Conservation (phyloP, 441 rosid genomes). For the Mallotus japonicus region DNA sequence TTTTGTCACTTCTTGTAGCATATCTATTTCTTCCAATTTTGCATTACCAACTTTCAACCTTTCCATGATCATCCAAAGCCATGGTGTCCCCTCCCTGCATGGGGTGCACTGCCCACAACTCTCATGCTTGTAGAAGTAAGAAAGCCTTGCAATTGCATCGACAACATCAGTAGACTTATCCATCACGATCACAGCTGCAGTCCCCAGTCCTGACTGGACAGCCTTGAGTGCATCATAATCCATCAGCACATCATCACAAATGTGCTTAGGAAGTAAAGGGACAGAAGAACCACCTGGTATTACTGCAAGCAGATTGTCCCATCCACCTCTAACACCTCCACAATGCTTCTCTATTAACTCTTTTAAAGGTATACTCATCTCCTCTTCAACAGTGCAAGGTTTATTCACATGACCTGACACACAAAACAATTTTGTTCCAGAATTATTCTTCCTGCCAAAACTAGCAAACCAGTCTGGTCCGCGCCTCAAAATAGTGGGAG, state of each 20-base stretch:
- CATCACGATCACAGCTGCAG: constrained; percentile 99
- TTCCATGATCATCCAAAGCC: constrained; percentile 99
- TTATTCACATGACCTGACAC: constrained; percentile 95
- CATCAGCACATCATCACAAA: constrained; percentile 93
- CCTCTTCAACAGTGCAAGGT: constrained; percentile 98
- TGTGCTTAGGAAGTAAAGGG: constrained; percentile 79
- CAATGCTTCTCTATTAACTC: constrained; percentile 95
- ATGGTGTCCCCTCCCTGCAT: constrained; percentile 97
- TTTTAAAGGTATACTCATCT: constrained; percentile 94
- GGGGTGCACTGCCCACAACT: constrained; percentile 99
- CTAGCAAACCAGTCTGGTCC: constrained; percentile 99
- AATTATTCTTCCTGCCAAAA: constrained; percentile 93
- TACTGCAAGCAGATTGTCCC: constrained; percentile 95
- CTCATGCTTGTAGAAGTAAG: constrained; percentile 99
- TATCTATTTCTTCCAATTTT: constrained; percentile 95
- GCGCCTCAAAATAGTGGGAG: constrained; percentile 93
- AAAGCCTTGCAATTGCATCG: constrained; percentile 97
- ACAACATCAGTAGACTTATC: constrained; percentile 98
- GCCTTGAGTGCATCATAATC: constrained; percentile 98
- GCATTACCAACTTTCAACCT: constrained; percentile 96
- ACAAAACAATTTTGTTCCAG: constrained; percentile 89
- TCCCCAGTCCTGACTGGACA: constrained; percentile 89
- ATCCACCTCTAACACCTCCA: constrained; percentile 96
- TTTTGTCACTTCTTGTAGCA: constrained; percentile 98
- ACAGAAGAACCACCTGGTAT: constrained; percentile 98